phyloP scores from a whole-genome alignment of 345 rosid genomes.

The Eucalyptus polyanthemos region DNA sequence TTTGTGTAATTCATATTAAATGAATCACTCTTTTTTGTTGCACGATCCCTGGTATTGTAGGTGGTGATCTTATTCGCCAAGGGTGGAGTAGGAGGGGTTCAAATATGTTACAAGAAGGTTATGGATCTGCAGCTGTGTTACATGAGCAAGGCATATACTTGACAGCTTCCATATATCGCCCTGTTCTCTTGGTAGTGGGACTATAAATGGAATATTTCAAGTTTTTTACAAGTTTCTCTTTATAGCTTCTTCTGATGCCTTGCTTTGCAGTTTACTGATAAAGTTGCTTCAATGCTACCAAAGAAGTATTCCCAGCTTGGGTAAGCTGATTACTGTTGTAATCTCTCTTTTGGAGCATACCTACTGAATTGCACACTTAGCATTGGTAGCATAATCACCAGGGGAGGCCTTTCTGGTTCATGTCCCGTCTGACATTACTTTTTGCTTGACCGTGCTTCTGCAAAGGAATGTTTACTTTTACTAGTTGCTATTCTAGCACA shows the following conservation, averaged over 20 bases:
- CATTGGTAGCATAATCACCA: not conserved
- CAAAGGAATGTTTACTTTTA: not conserved
- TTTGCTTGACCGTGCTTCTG: not conserved
- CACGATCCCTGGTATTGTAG: not conserved
- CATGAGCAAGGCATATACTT: conserved; percentile 99
- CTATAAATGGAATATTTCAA: not conserved
- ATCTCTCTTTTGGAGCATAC: not conserved
- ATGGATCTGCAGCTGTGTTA: conserved; percentile 92
- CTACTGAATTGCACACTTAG: not conserved
- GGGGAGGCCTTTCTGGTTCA: not conserved
- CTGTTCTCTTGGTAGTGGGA: conserved; percentile 78
- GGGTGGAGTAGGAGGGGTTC: conserved; percentile 90
- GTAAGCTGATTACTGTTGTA: conserved; percentile 31
- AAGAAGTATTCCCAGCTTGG: conserved; percentile 78
- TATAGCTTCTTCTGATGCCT: not conserved
- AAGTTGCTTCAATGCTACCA: conserved; percentile 76
- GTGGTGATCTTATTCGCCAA: conserved; percentile 23
- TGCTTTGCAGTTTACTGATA: conserved; percentile 87
- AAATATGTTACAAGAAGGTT: conserved; percentile 81
- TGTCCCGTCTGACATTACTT: not conserved
- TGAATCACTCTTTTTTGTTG: not conserved
- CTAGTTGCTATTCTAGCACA: not conserved
- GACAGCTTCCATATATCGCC: conserved; percentile 90
- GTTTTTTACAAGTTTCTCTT: not conserved
- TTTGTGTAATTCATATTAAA: not conserved